These are phyloP conservation scores for Penicillium pancosmium DNA, from an alignment of 495 filamentous ascomycete genomes.

Conservation along the genomic window DNA sequence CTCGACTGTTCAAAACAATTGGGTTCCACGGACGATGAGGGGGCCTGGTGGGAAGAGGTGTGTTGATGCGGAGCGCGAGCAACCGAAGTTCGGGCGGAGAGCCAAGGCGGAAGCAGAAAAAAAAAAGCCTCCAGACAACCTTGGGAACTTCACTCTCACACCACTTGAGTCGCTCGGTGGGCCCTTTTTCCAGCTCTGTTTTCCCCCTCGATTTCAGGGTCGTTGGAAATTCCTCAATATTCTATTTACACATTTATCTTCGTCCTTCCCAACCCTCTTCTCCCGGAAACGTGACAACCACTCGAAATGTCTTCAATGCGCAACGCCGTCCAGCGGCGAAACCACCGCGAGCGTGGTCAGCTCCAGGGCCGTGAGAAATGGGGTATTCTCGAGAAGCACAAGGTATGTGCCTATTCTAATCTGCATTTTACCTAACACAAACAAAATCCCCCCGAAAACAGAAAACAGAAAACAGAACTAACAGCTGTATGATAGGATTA, in stretches of 20 bases:
- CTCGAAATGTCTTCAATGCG: constrained; percentile 76
- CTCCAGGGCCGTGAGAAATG: constrained; percentile 78
- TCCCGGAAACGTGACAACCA: constrained; percentile 3
- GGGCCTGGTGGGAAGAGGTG: constrained; percentile 13
- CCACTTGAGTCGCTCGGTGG: constrained; percentile 9
- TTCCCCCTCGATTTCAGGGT: neutral
- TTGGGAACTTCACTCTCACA: constrained; percentile 5
- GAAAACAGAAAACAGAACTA: constrained; percentile 15
- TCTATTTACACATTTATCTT: constrained; percentile 5
- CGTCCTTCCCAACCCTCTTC: constrained; percentile 2
- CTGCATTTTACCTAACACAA: neutral
- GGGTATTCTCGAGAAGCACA: constrained; percentile 88
- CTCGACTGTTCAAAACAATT: constrained; percentile 3
- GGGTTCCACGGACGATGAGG: neutral
- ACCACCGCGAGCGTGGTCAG: constrained; percentile 88
- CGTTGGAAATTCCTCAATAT: constrained; percentile 3
- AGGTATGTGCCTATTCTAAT: constrained; percentile 49
- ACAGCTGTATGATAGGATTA: constrained; percentile 68
- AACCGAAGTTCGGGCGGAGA: constrained; percentile 33
- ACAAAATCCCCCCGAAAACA: neutral
- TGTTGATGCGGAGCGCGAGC: constrained; percentile 35
- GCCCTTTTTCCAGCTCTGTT: constrained; percentile 1
- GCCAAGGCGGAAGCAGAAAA: constrained; percentile 28
- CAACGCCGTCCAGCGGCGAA: constrained; percentile 74
- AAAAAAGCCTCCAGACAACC: constrained; percentile 28